Percentiles rank a stretch among this genome's conserved stretches.
Conservation (phyloP, 345 rosid genomes). For the Chamaenerion angustifolium region DNA sequence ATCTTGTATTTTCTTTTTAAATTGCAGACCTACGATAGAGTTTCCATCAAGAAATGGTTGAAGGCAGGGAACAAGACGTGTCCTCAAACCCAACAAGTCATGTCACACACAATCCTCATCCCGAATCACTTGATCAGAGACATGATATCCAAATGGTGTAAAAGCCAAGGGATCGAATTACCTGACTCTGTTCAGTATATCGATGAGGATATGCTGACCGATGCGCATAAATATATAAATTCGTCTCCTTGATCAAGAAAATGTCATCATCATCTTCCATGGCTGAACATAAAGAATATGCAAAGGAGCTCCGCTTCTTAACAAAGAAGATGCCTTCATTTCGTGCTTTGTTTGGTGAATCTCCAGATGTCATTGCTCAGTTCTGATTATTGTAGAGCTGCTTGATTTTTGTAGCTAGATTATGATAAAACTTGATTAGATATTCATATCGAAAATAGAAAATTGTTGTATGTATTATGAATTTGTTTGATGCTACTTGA, state of each 20-base stretch:
- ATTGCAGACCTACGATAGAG: conserved; percentile 77
- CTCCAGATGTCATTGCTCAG: conserved; percentile 37
- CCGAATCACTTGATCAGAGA: conserved; percentile 66
- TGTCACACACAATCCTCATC: conserved; percentile 50
- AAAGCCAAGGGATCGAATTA: conserved; percentile 38
- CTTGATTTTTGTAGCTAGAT: no score
- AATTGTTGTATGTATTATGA: no score
- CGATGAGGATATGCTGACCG: conserved; percentile 39
- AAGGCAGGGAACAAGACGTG: conserved; percentile 74
- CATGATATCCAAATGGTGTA: conserved; percentile 79
- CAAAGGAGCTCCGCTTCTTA: no score
- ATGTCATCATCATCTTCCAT: conserved; percentile 6
- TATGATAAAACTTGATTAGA: no score
- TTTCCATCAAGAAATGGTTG: conserved; percentile 74
- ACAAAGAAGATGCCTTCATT: no score
- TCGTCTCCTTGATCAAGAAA: conserved; percentile 36
- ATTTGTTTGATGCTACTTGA: no score
- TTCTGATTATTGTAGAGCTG: no score
- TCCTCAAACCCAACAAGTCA: conserved; percentile 76
- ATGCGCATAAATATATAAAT: conserved; percentile 45
- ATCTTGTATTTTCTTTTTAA: conserved; percentile 7
- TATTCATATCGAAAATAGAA: no score
- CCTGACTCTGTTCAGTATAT: conserved; percentile 20
- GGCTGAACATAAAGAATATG: conserved; percentile 3
- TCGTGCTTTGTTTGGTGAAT: no score